Conservation (phyloP, 1,139 yeast genomes). For the Protomyces inundatus region DNA sequence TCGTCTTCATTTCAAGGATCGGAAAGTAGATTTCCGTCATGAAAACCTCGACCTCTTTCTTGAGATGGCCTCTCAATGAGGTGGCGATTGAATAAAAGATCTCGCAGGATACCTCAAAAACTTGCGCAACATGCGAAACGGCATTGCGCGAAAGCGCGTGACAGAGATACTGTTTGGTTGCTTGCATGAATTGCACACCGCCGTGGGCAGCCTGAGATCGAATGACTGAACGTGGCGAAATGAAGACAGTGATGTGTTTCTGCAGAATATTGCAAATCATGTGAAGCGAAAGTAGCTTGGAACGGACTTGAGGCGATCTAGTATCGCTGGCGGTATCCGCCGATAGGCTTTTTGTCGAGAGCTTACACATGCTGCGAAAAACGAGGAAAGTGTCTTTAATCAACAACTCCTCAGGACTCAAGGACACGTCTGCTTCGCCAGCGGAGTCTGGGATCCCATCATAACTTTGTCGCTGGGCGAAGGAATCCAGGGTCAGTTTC, state of each 20-base stretch:
- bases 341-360: slow-evolving; percentile 71
- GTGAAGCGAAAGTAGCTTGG: slow-evolving; percentile 82
- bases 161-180: slow-evolving; percentile 79
- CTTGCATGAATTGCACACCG: slow-evolving; percentile 62
- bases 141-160: slow-evolving; percentile 84
- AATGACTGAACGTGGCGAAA: slow-evolving; percentile 59
- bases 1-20: slow-evolving; percentile 82
- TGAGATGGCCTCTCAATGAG: slow-evolving; percentile 78
- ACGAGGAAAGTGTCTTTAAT: slow-evolving; percentile 89
- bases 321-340: slow-evolving; percentile 60
- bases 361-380: slow-evolving; percentile 89
- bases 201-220: slow-evolving; percentile 55
- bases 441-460: slow-evolving; percentile 31
- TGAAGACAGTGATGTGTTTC: slow-evolving; percentile 77
- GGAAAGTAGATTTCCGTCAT: slow-evolving; percentile 92
- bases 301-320: slow-evolving; percentile 86
- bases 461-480: slow-evolving; percentile 33
- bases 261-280: slow-evolving; percentile 78
- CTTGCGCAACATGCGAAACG: slow-evolving; percentile 85
- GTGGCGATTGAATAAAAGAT: slow-evolving; percentile 86
- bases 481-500: slow-evolving; percentile 34
- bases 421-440: slow-evolving; percentile 34
- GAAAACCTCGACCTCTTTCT: slow-evolving; percentile 88
- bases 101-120: slow-evolving; percentile 85
- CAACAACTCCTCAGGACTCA: slow-evolving; percentile 57